These are phyloP conservation scores for Linnemannia zychae DNA, from an alignment of 192 early-diverging fungal species.

Conservation along the genomic window DNA sequence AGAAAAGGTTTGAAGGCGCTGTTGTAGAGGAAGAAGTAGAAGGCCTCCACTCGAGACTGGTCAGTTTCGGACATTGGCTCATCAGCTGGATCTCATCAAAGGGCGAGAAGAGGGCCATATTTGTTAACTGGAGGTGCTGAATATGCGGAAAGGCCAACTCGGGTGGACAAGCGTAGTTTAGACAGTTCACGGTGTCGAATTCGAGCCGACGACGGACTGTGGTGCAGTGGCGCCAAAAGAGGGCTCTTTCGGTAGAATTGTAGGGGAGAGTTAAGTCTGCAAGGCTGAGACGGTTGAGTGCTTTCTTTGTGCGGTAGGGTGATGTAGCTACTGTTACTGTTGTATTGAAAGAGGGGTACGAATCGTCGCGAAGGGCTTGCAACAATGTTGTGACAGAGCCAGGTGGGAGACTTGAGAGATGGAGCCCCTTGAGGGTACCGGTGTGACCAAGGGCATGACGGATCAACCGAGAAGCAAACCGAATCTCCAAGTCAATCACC, in stretches of 20 bases:
- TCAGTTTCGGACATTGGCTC: background rate
- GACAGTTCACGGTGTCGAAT: background rate
- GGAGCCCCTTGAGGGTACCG: background rate
- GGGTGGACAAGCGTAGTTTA: background rate
- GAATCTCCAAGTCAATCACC: background rate
- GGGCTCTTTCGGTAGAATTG: background rate
- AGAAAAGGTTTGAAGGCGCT: too few species aligned
- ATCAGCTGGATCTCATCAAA: background rate
- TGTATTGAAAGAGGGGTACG: background rate
- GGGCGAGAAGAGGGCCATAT: background rate
- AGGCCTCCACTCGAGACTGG: background rate
- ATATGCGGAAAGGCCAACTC: background rate
- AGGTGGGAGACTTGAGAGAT: background rate
- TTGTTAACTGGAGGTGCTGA: background rate
- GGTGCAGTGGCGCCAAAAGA: background rate
- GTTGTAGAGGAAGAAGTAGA: background rate
- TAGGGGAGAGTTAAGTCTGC: background rate
- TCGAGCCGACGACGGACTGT: background rate
- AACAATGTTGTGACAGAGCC: background rate
- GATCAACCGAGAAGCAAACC: background rate
- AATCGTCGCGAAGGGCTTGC: background rate
- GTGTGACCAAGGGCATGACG: background rate
- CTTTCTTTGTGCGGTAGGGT: background rate
- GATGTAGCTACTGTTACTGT: background rate
- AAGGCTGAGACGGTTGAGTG: background rate